phyloP scores from a whole-genome alignment of 2,329 filamentous ascomycete species.

The Xylariaceae sp. region DNA sequence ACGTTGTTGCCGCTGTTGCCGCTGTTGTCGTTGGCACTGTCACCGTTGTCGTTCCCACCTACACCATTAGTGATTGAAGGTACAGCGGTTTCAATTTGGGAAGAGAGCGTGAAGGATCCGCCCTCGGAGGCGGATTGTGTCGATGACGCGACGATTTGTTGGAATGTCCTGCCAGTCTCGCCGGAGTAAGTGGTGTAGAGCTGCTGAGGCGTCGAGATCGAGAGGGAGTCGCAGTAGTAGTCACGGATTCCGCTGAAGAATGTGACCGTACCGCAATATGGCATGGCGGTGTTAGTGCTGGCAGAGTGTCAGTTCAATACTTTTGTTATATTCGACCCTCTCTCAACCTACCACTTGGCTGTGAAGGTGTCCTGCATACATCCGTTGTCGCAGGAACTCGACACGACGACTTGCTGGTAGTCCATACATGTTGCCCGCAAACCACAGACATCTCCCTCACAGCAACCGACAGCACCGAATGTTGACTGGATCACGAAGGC shows the following conservation, averaged over 20 bases:
- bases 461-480: constrained; percentile 41
- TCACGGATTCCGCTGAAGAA: constrained; percentile 40
- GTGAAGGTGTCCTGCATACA: constrained; percentile 39
- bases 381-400: constrained; percentile 37
- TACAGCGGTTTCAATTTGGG: constrained; percentile 6
- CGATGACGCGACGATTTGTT: constrained; percentile 16
- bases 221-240: constrained; percentile 39
- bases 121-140: constrained; percentile 1
- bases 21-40: neutral
- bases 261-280: constrained; percentile 43
- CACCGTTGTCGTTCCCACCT: neutral
- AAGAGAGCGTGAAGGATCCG: constrained; percentile 2
- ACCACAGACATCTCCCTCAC: constrained; percentile 33
- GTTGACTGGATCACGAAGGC: constrained; percentile 36
- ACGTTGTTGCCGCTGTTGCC: neutral
- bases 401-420: constrained; percentile 31
- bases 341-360: constrained; percentile 41
- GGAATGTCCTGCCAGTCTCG: constrained; percentile 32
- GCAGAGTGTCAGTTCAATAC: constrained; percentile 17
- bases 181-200: constrained; percentile 40
- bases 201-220: constrained; percentile 32
- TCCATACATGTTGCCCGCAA: constrained; percentile 38
- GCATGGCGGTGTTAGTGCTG: constrained; percentile 34
- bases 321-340: neutral
- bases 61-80: constrained; percentile 8